Conservation (phyloP, 2,329 filamentous ascomycete genomes). For the Trichophyton verrucosum region DNA sequence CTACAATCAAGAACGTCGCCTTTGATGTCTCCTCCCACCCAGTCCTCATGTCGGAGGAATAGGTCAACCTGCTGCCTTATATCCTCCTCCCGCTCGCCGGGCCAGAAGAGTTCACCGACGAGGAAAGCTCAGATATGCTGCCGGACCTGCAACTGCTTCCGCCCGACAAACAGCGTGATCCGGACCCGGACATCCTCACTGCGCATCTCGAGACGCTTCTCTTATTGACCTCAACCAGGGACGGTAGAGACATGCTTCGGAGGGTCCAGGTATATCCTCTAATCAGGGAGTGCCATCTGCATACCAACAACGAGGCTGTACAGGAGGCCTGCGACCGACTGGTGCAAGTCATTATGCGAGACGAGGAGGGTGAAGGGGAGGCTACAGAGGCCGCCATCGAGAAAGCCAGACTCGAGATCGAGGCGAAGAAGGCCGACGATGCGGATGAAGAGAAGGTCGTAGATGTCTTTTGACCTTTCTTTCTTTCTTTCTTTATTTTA, state of each 20-base stretch:
- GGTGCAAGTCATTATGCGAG: slow-evolving; percentile 77
- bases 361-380: slow-evolving; percentile 48
- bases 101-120: slow-evolving; percentile 73
- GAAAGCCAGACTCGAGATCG: slow-evolving; percentile 18
- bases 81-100: slow-evolving; percentile 79
- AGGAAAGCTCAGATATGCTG: slow-evolving; percentile 76
- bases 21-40: slow-evolving; percentile 69
- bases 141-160: slow-evolving; percentile 81
- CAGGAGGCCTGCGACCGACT: slow-evolving; percentile 75
- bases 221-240: slow-evolving; percentile 64
- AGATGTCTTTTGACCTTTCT: slow-evolving; percentile 31
- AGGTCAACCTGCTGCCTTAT: slow-evolving; percentile 75
- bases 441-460: slow-evolving; percentile 34
- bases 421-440: slow-evolving; percentile 30
- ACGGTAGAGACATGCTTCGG: slow-evolving; percentile 63
- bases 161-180: slow-evolving; percentile 76
- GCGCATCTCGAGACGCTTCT: slow-evolving; percentile 84
- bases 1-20: slow-evolving; percentile 84
- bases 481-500: too few relatives aligned
- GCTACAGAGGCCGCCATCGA: slow-evolving; percentile 29
- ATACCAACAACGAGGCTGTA: slow-evolving; percentile 66
- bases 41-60: slow-evolving; percentile 55
- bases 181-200: slow-evolving; percentile 61
- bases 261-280: slow-evolving; percentile 77
- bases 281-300: slow-evolving; percentile 70